Base-by-base conservation (phyloP, 768 basidiomycete species). In the Russula olivacea region DNA sequence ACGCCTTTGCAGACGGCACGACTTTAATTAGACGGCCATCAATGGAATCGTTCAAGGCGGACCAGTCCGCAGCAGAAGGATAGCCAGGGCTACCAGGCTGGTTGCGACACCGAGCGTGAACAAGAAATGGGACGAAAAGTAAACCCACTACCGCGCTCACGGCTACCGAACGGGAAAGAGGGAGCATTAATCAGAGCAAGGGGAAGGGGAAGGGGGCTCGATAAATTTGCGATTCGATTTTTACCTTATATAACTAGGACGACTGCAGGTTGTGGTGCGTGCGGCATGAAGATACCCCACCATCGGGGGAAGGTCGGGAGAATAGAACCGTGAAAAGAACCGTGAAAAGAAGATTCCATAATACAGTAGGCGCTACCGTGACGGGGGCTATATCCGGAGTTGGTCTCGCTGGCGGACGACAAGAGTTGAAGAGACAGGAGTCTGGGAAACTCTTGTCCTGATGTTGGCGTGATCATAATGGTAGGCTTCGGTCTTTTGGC, bases 81-180 rank as follows among this genome's bases (percentile, higher is more conserved):
- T 61, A 67, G 6, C 52, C 56, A 52, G 59, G 40, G 17, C 65
- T 60, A 28, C 64, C 64, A 12, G 66, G 66, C 40, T 67, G 64
- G 47, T 61, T 67, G 57, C 66, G 64, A 61, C 66, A 67, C 41
- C 50, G 34, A 1, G 61, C 50, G 14, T 47, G 32, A 53, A 38
- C 56, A 21, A 40, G 1, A 38, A 43, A 5, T 28, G 56, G 34
- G 5, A 51, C 25, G 1, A 30, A 45, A 38, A 49, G 14, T 19
- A 38, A 54, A 17, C 36, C 25, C 14, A 12, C 52, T 4, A 54
- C 4, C 17, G 47, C 47, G 21, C 21, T 4, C 17, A 34, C 14
- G 8, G 47, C 19, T 15, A 63, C 21, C 25, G 28, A 41, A 30
- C 17, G 30, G 47, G 59, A 34, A n/a, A n/a, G n/a, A 28, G 41